phyloP scores from a whole-genome alignment of 2,329 filamentous ascomycete genomes.

The Orbilia blumenaviensis region DNA sequence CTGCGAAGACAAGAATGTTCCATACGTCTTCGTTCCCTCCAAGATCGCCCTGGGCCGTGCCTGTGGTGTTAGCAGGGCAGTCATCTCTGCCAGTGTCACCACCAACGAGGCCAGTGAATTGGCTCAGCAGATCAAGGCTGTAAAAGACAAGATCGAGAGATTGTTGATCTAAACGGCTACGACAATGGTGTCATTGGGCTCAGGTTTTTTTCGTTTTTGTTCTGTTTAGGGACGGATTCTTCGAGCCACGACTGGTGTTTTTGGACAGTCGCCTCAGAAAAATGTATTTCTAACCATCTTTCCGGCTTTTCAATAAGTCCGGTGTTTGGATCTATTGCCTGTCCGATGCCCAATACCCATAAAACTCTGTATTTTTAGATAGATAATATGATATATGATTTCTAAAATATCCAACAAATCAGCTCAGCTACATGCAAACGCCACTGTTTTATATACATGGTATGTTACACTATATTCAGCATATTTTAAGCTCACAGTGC shows the following conservation, averaged over 20 bases:
- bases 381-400: slow-evolving; percentile 9
- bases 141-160: slow-evolving; percentile 96
- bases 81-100: slow-evolving; percentile 88
- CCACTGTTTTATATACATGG: slow-evolving; percentile 1
- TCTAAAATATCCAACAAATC: not conserved
- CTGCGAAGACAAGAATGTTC: slow-evolving; percentile 80
- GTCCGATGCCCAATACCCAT: not conserved
- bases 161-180: slow-evolving; percentile 78
- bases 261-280: not conserved
- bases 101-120: slow-evolving; percentile 91
- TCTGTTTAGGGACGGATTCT: not conserved
- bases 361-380: slow-evolving; percentile 30
- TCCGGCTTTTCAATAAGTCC: slow-evolving; percentile 4
- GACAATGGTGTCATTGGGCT: slow-evolving; percentile 18
- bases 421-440: not conserved
- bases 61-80: slow-evolving; percentile 85
- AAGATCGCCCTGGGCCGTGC: slow-evolving; percentile 89
- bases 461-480: not conserved
- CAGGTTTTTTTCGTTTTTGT: not conserved
- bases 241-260: not conserved
- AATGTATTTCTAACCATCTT: slow-evolving; percentile 4
- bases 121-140: slow-evolving; percentile 81
- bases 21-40: slow-evolving; percentile 76
- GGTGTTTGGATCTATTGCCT: not conserved
- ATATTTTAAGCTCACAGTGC: not conserved